phyloP scores from a whole-genome alignment of 2,329 filamentous ascomycete species.

The Boeremia exigua region DNA sequence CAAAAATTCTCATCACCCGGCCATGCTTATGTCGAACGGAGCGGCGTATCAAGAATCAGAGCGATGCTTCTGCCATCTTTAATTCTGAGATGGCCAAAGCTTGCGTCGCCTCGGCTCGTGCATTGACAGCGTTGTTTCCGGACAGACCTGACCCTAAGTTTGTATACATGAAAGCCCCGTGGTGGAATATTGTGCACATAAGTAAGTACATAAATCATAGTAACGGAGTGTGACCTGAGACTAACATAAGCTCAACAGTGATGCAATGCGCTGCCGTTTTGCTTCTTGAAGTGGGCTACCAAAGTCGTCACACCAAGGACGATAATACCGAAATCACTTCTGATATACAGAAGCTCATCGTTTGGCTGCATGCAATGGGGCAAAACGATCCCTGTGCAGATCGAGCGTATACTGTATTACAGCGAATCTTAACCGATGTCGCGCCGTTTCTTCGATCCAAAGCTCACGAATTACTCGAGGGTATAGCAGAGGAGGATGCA shows the following conservation, averaged over 20 bases:
- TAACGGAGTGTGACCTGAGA: no score
- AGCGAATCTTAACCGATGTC: conserved; percentile 23
- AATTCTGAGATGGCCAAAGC: conserved; percentile 39
- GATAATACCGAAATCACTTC: conserved; percentile 33
- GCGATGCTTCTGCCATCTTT: conserved; percentile 37
- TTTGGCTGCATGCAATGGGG: conserved; percentile 44
- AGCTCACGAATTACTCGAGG: conserved; percentile 20
- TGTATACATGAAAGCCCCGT: conserved; percentile 43
- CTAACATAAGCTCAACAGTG: conserved; percentile 21
- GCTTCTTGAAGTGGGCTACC: conserved; percentile 46
- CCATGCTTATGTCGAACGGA: conserved; percentile 46
- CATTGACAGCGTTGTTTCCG: conserved; percentile 43
- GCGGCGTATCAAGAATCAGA: conserved; percentile 25
- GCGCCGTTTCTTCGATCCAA: conserved; percentile 20
- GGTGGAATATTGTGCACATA: conserved; percentile 51
- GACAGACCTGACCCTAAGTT: conserved; percentile 31
- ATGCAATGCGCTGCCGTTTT: conserved; percentile 49
- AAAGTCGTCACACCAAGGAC: conserved; percentile 33
- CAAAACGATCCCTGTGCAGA: conserved; percentile 35
- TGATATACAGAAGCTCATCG: conserved; percentile 42
- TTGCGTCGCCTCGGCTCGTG: conserved; percentile 45
- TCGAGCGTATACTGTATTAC: conserved; percentile 36
- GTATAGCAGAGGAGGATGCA: not conserved
- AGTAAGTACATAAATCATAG: conserved; percentile 15
- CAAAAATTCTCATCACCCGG: conserved; percentile 45